Evolutionary conservation across 805 yeast species (phyloP), one percentile per base, ranked within the genome.

Genomic region (Brettanomyces custersianus): DNA sequence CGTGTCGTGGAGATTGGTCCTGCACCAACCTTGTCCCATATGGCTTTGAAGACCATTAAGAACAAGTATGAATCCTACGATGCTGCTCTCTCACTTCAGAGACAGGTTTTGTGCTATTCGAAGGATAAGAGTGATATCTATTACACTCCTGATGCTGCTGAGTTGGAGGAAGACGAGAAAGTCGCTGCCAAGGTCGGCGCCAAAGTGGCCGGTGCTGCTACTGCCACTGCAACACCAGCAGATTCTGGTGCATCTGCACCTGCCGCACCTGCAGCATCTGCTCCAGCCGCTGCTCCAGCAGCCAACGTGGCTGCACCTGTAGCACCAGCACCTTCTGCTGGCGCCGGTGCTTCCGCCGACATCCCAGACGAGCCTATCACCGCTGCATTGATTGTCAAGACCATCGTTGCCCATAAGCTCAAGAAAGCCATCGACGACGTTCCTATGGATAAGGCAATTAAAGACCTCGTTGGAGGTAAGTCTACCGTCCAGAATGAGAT

Each of bases 1-100:
- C 77, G 98, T 57, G 90, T 92, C 43, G 96, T 92, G 47, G 99
- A 92, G 65, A 85, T 92, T 46, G 99, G 99, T 38, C 99, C 99
- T 42, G 87, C 97, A 33, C 97, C 99, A 42, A 92, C 98, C 30
- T 72, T 92, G 59, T 92, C 96, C 28, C 97, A 97, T 48, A 92
- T 92, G 99, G 97, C 98, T 45, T 77, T 84, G 49, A 80, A 97
- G 68, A 92, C 99, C 43, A 77, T 92, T 54, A 79, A 78, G 68
- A 84, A 94, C 59, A 92, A 87, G 63, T 94, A 88, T 63, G 97
- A 92, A 65, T 82, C 96, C 29, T 92, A 87, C 59, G 99, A 92
- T 60, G 97, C 97, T 40, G 98, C 99, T 29, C 69, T 90, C 53
- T 83, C 94, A 41, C 76, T 82, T 51, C 85, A 81, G 52, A 81